Base-by-base conservation (phyloP, 768 basidiomycete genomes). In the Suillus brevipes region DNA sequence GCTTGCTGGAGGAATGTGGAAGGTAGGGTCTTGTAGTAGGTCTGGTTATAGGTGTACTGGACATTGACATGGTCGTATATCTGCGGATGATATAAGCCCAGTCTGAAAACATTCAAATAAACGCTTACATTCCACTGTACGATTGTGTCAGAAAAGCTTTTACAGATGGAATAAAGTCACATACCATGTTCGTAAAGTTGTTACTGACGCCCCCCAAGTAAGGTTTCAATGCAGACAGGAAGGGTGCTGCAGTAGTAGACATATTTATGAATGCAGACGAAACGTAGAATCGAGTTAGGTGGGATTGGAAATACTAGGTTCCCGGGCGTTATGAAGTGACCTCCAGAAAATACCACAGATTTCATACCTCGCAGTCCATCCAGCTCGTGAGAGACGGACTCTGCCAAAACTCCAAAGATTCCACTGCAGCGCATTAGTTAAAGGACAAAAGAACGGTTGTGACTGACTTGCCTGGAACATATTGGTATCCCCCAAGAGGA, bases 41-140 rank as follows among this genome's bases (percentile, higher is more conserved):
- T 89, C 77, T 83, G 85, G 81, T 95, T 94, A 81, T 95, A 91
- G 42, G 82, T 85, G 65, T 90, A 84, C 75, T 93, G 82, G 14
- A 90, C 83, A 78, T 87, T 88, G 68, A 95, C 82, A 76, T 82
- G 92, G 77, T 94, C 91, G 73, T 85, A 91, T 70, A 94, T 81
- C 90, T 91, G 52, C 18, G 28, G 42, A 49, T 8, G 55, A 37
- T 13, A 55, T 28, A 25, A 36, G 12, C 38, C n/a, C 25, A 60
- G 16, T 16, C 2, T 16, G 14, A 37, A 60, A 37, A 38, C 12
- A 25, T 4, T 49, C 42, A 38, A 34, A 28, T 50, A 13, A 42
- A 13, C 18, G 76, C 89, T 80, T 71, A 91, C 90, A 74, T 93
- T 92, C 85, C 88, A 92, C 90, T 92, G 67, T 4, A 70, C 58